Conservation (phyloP, 495 filamentous ascomycete species). For the Annulohypoxylon maeteangense region DNA sequence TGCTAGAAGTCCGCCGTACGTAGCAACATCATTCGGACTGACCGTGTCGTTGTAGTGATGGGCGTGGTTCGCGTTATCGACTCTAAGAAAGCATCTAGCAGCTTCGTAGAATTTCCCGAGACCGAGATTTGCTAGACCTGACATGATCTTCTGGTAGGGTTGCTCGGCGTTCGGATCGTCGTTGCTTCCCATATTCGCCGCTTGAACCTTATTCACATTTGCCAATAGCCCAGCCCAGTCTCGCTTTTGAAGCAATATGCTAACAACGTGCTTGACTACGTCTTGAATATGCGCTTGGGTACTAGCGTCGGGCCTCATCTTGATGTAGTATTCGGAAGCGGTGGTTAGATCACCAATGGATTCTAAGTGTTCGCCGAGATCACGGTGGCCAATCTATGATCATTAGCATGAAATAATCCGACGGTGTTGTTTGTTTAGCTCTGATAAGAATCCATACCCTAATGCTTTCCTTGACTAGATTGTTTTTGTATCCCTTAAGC, state of each 20-base stretch:
- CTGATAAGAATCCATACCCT: conserved; percentile 65
- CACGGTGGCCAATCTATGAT: conserved; percentile 59
- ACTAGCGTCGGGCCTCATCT: conserved; percentile 61
- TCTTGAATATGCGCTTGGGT: conserved; percentile 57
- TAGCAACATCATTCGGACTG: conserved; percentile 86
- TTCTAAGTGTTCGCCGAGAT: conserved; percentile 60
- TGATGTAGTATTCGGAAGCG: conserved; percentile 54
- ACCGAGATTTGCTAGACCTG: conserved; percentile 77
- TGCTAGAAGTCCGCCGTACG: conserved; percentile 91
- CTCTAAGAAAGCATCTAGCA: conserved; percentile 74
- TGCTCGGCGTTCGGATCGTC: conserved; percentile 67
- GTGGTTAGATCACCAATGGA: conserved; percentile 53
- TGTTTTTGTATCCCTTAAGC: conserved; percentile 94
- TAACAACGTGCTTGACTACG: conserved; percentile 55
- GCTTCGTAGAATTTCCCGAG: conserved; percentile 74
- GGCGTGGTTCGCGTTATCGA: conserved; percentile 61
- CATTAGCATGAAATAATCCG: conserved; percentile 8
- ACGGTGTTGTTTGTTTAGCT: background rate
- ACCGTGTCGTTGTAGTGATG: conserved; percentile 76
- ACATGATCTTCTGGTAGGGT: conserved; percentile 72
- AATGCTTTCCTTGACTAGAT: conserved; percentile 97
- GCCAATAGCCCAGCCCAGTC: conserved; percentile 67
- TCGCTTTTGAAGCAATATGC: conserved; percentile 55
- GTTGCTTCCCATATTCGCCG: conserved; percentile 61
- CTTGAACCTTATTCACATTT: conserved; percentile 74